Evolutionary conservation across 129 eudicot species (phyloP).

Genomic region (Centrapalus pauciflorus): DNA sequence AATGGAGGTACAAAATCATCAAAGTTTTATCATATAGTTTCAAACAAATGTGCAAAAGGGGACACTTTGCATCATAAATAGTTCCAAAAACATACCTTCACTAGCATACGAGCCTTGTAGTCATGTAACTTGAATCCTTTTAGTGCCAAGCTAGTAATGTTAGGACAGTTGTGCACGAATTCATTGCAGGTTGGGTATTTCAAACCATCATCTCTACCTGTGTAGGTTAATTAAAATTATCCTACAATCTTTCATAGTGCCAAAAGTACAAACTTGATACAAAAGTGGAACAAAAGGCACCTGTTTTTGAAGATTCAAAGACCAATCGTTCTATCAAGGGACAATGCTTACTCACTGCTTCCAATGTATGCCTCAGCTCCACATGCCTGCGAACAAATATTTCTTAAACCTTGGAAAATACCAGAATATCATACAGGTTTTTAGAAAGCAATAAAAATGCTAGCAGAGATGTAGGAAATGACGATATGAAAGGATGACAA

Average conservation of each 20-base stretch:
- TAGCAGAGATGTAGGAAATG: not conserved
- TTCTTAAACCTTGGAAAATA: not conserved
- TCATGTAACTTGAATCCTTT: slow-evolving; percentile 69
- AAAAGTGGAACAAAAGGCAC: too few relatives aligned
- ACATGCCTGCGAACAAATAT: slow-evolving; percentile 39
- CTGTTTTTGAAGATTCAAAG: too few relatives aligned
- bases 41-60: not conserved
- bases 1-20: too few relatives aligned
- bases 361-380: slow-evolving; percentile 53
- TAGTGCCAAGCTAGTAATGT: slow-evolving; percentile 42
- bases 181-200: slow-evolving; percentile 52
- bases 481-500: slow-evolving; percentile 5
- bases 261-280: too few relatives aligned
- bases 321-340: too few relatives aligned
- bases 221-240: slow-evolving; percentile 21
- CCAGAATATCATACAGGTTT: not conserved
- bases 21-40: too few relatives aligned
- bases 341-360: slow-evolving; percentile 50
- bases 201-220: slow-evolving; percentile 55
- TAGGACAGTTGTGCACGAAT: slow-evolving; percentile 49
- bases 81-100: slow-evolving; percentile 42
- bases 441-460: not conserved
- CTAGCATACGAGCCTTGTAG: slow-evolving; percentile 38
- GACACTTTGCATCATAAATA: not conserved
- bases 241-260: not conserved